phyloP scores from a whole-genome alignment of 164 flowering plant species.

The Brasenia schreberi region DNA sequence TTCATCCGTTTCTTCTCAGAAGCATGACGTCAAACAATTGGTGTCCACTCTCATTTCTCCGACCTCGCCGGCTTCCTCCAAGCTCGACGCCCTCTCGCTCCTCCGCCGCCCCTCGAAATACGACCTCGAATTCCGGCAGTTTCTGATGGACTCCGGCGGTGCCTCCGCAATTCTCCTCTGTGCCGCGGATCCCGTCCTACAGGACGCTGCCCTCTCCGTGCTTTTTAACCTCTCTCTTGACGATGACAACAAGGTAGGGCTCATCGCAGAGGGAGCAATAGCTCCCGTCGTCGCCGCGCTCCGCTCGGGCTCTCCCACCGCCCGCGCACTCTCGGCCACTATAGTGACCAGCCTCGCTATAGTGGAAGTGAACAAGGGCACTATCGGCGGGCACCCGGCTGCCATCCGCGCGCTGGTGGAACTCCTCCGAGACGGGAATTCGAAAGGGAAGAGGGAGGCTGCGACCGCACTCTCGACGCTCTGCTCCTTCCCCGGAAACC shows the following conservation, averaged over 20 bases:
- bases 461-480: slow-evolving; percentile 78
- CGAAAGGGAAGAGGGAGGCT: slow-evolving; percentile 75
- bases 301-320: slow-evolving; percentile 25
- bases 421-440: slow-evolving; percentile 42
- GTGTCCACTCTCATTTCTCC: slow-evolving; percentile 24
- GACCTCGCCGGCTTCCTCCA: slow-evolving; percentile 22
- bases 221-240: slow-evolving; percentile 68
- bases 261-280: slow-evolving; percentile 91
- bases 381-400: slow-evolving; percentile 71
- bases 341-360: slow-evolving; percentile 80
- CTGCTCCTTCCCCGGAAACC: slow-evolving; percentile 71
- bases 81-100: slow-evolving; percentile 39
- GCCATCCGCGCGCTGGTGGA: slow-evolving; percentile 50
- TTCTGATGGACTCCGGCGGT: slow-evolving; percentile 65
- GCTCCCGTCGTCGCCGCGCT: slow-evolving; percentile 43
- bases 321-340: slow-evolving; percentile 79
- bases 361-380: slow-evolving; percentile 90
- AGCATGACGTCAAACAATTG: background rate
- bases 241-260: slow-evolving; percentile 87
- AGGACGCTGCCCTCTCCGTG: slow-evolving; percentile 47
- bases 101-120: slow-evolving; percentile 45
- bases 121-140: slow-evolving; percentile 36
- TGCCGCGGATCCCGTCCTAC: slow-evolving; percentile 26
- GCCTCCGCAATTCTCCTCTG: slow-evolving; percentile 44
- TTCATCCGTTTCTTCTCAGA: background rate